These are phyloP conservation scores for Phytopythium mirpurense DNA, from an alignment of 352 stramenopile genomes.

Conservation along the genomic window DNA sequence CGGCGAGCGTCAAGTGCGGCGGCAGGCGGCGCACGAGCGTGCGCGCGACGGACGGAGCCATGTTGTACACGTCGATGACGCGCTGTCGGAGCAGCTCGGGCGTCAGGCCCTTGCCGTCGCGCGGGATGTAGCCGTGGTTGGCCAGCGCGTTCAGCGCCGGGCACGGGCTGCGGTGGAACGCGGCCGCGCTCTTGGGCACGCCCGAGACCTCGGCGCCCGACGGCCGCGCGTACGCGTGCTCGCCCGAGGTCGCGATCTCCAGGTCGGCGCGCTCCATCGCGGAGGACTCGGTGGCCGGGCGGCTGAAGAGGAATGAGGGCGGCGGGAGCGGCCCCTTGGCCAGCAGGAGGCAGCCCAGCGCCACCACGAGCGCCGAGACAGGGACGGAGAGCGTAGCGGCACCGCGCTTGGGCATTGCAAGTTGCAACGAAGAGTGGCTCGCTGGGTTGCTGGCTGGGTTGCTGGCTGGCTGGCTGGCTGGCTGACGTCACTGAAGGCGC, in stretches of 20 bases:
- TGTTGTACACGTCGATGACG: slow-evolving; percentile 43
- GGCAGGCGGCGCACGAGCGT: slow-evolving; percentile 27
- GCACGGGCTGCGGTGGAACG: slow-evolving; percentile 54
- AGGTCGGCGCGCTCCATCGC: neutral
- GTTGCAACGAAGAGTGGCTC: too few relatives aligned
- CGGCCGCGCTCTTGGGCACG: slow-evolving; percentile 31
- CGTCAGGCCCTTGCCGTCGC: slow-evolving; percentile 51
- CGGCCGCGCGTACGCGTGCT: slow-evolving; percentile 41
- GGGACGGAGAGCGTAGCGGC: neutral
- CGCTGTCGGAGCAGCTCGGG: slow-evolving; percentile 27
- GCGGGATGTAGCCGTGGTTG: slow-evolving; percentile 62
- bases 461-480: too few relatives aligned
- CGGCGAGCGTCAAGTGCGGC: slow-evolving; percentile 36
- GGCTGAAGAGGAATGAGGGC: neutral
- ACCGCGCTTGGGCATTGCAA: neutral
- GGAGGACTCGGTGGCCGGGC: neutral
- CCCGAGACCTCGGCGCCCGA: slow-evolving; percentile 28
- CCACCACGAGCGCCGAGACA: neutral
- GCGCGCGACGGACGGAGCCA: slow-evolving; percentile 30
- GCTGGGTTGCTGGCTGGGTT: too few relatives aligned
- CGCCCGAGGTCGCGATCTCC: slow-evolving; percentile 1
- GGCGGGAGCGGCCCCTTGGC: neutral
- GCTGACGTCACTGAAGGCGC: too few relatives aligned
- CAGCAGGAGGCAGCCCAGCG: neutral
- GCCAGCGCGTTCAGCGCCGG: slow-evolving; percentile 63